A percentile compares a stretch with the other conserved stretches of the same genome.
These are phyloP conservation scores for Ceratocystis ficicola DNA, from an alignment of 2,329 filamentous ascomycete genomes.

Conservation along the genomic window DNA sequence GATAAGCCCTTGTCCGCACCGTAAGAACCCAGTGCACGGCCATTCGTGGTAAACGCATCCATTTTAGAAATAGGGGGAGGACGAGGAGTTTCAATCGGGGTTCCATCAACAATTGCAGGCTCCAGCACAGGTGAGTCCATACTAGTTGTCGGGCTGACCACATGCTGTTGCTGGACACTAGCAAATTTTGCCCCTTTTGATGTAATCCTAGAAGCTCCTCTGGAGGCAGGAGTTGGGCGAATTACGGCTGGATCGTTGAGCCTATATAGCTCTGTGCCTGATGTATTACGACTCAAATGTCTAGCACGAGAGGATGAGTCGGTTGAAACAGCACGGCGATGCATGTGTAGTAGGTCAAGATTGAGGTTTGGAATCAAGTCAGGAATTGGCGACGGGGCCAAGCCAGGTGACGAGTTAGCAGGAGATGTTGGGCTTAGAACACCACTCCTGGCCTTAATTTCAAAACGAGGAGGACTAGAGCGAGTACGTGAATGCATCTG, in stretches of 20 bases:
- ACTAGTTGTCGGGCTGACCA: not conserved
- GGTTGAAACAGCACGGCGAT: constrained; percentile 15
- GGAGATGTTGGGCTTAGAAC: constrained; percentile 4
- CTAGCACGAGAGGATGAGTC: constrained; percentile 15
- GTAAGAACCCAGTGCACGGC: not conserved
- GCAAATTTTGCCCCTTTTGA: not conserved
- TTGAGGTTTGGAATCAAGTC: constrained; percentile 14
- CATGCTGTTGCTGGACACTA: not conserved
- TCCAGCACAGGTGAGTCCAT: constrained; percentile 15
- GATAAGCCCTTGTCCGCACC: constrained; percentile 8
- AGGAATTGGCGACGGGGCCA: constrained; percentile 20
- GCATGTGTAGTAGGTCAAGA: constrained; percentile 5
- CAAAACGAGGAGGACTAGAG: constrained; percentile 15
- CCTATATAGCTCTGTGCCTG: constrained; percentile 14
- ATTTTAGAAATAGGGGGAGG: constrained; percentile 19
- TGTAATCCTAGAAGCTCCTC: not conserved
- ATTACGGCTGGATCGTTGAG: not conserved
- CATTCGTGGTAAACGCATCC: not conserved
- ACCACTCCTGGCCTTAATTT: constrained; percentile 9
- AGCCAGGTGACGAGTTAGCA: constrained; percentile 14
- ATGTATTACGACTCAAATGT: constrained; percentile 12
- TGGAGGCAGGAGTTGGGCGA: not conserved
- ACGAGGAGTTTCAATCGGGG: constrained; percentile 15
- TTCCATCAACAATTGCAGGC: constrained; percentile 18
- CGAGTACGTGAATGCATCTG: constrained; percentile 14